Base-by-base conservation (phyloP, 2,329 filamentous ascomycete genomes). In the Clarireedia homoeocarpa region DNA sequence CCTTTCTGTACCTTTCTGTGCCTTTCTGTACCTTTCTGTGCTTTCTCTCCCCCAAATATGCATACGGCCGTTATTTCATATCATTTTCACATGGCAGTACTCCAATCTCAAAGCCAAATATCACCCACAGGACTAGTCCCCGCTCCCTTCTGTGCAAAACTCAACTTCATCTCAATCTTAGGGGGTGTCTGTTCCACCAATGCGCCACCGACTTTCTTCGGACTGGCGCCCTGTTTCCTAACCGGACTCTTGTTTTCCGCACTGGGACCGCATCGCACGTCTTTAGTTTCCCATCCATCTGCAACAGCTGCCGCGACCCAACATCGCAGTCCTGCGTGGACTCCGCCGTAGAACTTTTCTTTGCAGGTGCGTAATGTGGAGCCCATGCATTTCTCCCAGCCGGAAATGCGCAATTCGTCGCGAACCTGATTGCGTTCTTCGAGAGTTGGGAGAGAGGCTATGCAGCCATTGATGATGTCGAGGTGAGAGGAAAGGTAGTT, bases 401-500 rank as follows among this genome's bases (percentile, higher is more conserved):
- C 92, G 0, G 88, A 95, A 58, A 91, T 83, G 53, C 83, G 82
- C 52, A 97, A 77, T 57, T 92, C 84, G 17, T 78, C 76, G n/a
- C 94, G 86, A 10, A 97, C 79, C 0, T 73, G 69, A 71, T 96
- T 96, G 58, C 94, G 88, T 57, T 88, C 84, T 24, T 79, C 72
- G 2, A 69, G 65, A 0, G 84, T 85, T 0, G 89, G 86, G 0
- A 94, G 80, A 57, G 86, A 92, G 0, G 92, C 89, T 56, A 97
- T 74, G 56, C 97, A 83, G 30, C 90, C 92, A 67, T 97, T 99
- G 65, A 97, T 74, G 10, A 99, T 83, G 67, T 97, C 94, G 9
- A 99, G 79, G 67, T 99, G 92, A 0, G 88, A 89, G 17, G 92
- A 90, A 10, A 97, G 78, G 70, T 97, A 97, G 71, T 96, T 96